These are phyloP conservation scores for Lodderomyces margitis DNA, from an alignment of 1,139 yeast genomes.

Conservation along the genomic window DNA sequence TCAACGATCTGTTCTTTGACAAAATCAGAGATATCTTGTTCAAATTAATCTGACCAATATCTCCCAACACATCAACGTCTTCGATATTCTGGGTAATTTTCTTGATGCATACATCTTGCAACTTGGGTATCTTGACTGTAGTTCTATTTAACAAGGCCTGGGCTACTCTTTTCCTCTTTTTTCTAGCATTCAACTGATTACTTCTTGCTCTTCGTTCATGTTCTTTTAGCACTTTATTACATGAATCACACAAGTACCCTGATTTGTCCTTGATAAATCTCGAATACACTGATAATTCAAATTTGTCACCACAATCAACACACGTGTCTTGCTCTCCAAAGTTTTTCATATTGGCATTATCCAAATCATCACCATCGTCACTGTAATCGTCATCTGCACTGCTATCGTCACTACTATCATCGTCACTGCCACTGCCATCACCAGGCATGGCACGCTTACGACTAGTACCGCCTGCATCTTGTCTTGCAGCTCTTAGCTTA, in stretches of 20 bases:
- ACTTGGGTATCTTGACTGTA: slow-evolving; percentile 58
- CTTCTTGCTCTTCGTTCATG: slow-evolving; percentile 46
- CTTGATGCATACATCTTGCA: slow-evolving; percentile 80
- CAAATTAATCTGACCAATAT: slow-evolving; percentile 66
- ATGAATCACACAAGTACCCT: slow-evolving; percentile 66
- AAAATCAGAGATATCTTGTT: slow-evolving; percentile 70
- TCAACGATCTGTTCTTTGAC: slow-evolving; percentile 75
- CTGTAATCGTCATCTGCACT: slow-evolving; percentile 30
- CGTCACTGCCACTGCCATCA: slow-evolving; percentile 28
- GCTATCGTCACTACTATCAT: slow-evolving; percentile 20
- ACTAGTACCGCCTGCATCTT: slow-evolving; percentile 12
- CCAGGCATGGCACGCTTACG: slow-evolving; percentile 16
- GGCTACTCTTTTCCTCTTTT: slow-evolving; percentile 74
- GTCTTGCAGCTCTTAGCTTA: slow-evolving; percentile 31
- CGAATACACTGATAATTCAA: slow-evolving; percentile 65
- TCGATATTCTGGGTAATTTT: slow-evolving; percentile 71
- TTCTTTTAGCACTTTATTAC: slow-evolving; percentile 48
- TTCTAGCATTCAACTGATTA: slow-evolving; percentile 62
- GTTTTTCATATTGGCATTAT: slow-evolving; percentile 24
- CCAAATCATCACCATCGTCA: slow-evolving; percentile 27
- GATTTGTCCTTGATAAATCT: slow-evolving; percentile 45
- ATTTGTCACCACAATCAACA: slow-evolving; percentile 55
- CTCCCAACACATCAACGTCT: slow-evolving; percentile 76
- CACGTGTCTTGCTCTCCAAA: slow-evolving; percentile 55
- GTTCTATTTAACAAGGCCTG: slow-evolving; percentile 77